A percentile compares a stretch with the other conserved stretches of the same genome.
These are phyloP conservation scores for Casaregolazyma lundiana DNA, from an alignment of 1,139 yeast species.

Conservation along the genomic window DNA sequence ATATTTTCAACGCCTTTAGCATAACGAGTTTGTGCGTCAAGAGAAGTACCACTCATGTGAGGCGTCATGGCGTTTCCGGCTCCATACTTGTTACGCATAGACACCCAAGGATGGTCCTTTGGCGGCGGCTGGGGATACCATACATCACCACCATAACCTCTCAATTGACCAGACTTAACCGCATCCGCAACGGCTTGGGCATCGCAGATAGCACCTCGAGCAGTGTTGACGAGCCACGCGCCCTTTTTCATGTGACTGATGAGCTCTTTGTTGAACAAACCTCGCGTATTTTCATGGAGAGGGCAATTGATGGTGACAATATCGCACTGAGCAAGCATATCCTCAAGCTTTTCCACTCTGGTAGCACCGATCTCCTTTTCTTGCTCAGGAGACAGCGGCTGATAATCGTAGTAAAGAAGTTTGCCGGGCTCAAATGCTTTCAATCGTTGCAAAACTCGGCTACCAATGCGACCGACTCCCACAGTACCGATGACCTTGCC, in stretches of 20 bases:
- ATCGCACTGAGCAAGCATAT: slow-evolving; percentile 63
- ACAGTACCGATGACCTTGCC: slow-evolving; percentile 73
- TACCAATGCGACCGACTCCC: slow-evolving; percentile 82
- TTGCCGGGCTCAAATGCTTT: slow-evolving; percentile 72
- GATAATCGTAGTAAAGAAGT: slow-evolving; percentile 72
- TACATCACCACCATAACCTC: slow-evolving; percentile 84
- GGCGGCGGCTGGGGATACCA: slow-evolving; percentile 69
- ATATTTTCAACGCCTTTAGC: slow-evolving; percentile 65
- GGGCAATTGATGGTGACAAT: slow-evolving; percentile 78
- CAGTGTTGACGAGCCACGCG: slow-evolving; percentile 75
- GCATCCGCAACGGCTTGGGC: slow-evolving; percentile 76
- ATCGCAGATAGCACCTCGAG: slow-evolving; percentile 76
- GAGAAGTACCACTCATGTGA: slow-evolving; percentile 72
- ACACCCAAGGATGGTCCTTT: slow-evolving; percentile 70
- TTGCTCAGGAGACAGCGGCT: slow-evolving; percentile 55
- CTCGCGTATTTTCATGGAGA: slow-evolving; percentile 63
- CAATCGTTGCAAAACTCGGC: slow-evolving; percentile 67
- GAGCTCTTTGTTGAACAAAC: slow-evolving; percentile 62
- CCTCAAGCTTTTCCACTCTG: slow-evolving; percentile 61
- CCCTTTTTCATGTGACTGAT: slow-evolving; percentile 73
- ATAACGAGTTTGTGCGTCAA: slow-evolving; percentile 76
- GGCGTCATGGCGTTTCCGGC: slow-evolving; percentile 87
- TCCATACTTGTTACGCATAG: slow-evolving; percentile 58
- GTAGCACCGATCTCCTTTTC: slow-evolving; percentile 55
- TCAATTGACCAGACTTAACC: slow-evolving; percentile 58